Evolutionary conservation across 441 rosid species (phyloP), one percentile per base, ranked within the genome.

Genomic region (Syzygium malaccense): DNA sequence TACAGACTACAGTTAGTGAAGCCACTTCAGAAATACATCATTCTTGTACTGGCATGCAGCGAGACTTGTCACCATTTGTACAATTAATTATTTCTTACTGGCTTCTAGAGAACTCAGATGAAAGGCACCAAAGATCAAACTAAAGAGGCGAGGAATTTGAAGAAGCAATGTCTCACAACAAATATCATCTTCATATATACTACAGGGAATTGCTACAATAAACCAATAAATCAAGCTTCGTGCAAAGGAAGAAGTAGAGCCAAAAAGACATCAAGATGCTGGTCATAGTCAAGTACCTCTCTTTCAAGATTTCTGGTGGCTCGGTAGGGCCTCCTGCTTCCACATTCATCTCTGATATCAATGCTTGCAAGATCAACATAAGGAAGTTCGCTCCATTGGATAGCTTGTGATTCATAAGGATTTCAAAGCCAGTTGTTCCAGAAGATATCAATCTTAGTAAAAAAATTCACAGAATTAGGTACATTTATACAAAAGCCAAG

Each of bases 401-500:
- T 5, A 41, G 45, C 45, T 41, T 1, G 45, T 1, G 45, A 41
- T 41, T 41, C 7, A 1, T 41, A 41, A 95, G 90, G 84, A 96
- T 92, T 91, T 96, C 95, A 92, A 94, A 94, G 86, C 98, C 99
- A 55, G 93, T 88, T 88, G 92, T 94, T 88, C 98, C 97, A 53
- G 96, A 96, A n/a, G n/a, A n/a, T n/a, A n/a, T n/a, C n/a, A n/a
- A n/a, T n/a, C n/a, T n/a, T n/a, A n/a, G n/a, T n/a, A n/a, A n/a
- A n/a, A n/a, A n/a, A n/a, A n/a, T n/a, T n/a, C n/a, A n/a, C n/a
- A n/a, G n/a, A n/a, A n/a, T n/a, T n/a, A n/a, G n/a, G n/a, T n/a
- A n/a, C n/a, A n/a, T n/a, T n/a, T n/a, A n/a, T n/a, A n/a, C n/a
- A n/a, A n/a, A n/a, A n/a, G n/a, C n/a, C n/a, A n/a, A n/a, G n/a